phyloP scores from a whole-genome alignment of 2,329 filamentous ascomycete species.

The Phialemoniopsis sp. region DNA sequence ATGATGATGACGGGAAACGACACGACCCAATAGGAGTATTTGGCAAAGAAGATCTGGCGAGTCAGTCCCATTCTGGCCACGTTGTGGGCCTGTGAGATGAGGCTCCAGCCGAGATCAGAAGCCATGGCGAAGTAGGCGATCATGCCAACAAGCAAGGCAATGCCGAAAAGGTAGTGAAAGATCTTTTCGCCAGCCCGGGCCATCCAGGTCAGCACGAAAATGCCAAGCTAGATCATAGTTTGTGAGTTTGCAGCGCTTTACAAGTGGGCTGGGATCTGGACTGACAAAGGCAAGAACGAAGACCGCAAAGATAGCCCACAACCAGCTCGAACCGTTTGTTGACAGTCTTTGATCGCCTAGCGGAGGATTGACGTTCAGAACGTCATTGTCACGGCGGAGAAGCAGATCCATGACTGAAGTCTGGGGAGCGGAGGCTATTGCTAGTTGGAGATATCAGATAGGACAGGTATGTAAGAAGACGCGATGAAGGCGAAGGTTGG shows the following conservation, averaged over 20 bases:
- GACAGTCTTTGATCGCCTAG: no score
- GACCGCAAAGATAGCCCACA: conserved; percentile 40
- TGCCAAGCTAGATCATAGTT: conserved; percentile 20
- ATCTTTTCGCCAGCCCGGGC: conserved; percentile 37
- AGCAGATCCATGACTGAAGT: no score
- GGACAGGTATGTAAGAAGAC: no score
- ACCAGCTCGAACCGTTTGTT: conserved; percentile 35
- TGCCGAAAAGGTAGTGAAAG: conserved; percentile 45
- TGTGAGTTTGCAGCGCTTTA: no score
- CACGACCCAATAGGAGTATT: conserved; percentile 44
- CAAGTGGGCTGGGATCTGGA: conserved; percentile 1
- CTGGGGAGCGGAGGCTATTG: no score
- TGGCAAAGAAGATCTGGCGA: conserved; percentile 33
- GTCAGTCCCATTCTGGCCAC: no score
- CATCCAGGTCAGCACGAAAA: conserved; percentile 30
- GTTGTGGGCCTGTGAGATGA: conserved; percentile 25
- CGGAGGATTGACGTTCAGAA: no score
- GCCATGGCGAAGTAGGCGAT: conserved; percentile 41
- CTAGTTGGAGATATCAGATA: no score
- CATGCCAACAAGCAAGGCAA: conserved; percentile 37
- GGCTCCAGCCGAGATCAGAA: conserved; percentile 34
- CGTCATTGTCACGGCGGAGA: no score
- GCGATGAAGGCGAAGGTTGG: no score
- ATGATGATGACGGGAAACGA: conserved; percentile 34
- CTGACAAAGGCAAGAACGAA: conserved; percentile 34